A percentile compares a stretch with the other conserved stretches of the same genome.
These are phyloP conservation scores for Thielaviopsis ethacetica DNA, from an alignment of 2,329 filamentous ascomycete species.

Conservation along the genomic window DNA sequence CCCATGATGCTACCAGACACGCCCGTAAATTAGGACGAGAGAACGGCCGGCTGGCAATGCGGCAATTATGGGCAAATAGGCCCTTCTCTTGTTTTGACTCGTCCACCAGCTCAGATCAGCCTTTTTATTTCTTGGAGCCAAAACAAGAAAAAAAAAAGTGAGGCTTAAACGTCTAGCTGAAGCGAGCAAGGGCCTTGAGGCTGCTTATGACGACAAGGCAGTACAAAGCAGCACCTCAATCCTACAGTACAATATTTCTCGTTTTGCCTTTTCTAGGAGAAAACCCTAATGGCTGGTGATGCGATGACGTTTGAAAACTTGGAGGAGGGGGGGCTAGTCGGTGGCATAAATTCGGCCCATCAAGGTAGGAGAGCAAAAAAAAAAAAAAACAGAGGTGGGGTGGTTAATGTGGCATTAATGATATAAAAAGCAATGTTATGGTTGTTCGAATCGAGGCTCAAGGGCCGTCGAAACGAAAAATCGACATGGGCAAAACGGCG, in stretches of 20 bases:
- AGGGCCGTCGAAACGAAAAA: too few species aligned
- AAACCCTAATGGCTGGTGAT: neutral
- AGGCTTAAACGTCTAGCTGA: neutral
- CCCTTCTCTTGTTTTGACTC: neutral
- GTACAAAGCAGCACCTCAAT: neutral
- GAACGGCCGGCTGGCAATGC: neutral
- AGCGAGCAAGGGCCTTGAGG: neutral
- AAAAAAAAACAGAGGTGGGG: too few species aligned
- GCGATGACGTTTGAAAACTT: neutral
- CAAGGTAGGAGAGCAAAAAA: neutral
- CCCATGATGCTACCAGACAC: too few species aligned
- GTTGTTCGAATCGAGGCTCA: too few species aligned
- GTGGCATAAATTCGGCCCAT: neutral
- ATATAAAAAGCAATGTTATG: too few species aligned
- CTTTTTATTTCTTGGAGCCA: too few species aligned
- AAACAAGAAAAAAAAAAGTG: neutral
- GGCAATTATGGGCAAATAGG: neutral
- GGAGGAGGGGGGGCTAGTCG: neutral
- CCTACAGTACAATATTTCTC: neutral
- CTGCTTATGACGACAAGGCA: neutral
- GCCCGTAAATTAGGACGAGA: neutral
- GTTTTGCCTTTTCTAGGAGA: neutral
- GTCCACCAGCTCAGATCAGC: too few species aligned
- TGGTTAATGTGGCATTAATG: too few species aligned
- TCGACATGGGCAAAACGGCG: too few species aligned